phyloP scores from a whole-genome alignment of 352 stramenopile species.

The Globisporangium echinulatum region DNA sequence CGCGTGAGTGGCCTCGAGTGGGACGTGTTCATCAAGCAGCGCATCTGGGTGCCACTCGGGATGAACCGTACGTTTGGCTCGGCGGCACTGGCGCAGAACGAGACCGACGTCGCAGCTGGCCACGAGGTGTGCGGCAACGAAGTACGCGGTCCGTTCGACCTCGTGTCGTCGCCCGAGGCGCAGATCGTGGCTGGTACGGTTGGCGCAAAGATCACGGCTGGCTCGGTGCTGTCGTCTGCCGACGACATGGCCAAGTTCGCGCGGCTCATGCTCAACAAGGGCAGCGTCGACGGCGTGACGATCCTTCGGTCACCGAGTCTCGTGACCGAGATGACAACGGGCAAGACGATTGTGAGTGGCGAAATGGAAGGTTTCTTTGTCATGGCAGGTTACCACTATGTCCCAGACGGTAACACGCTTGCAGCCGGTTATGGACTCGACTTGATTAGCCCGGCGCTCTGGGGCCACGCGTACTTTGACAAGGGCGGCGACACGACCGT shows the following conservation, averaged over 20 bases:
- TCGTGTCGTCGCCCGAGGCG: conserved; percentile 25
- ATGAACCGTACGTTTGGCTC: conserved; percentile 52
- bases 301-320: conserved; percentile 35
- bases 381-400: conserved; percentile 38
- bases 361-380: conserved; percentile 31
- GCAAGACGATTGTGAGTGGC: conserved; percentile 29
- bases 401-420: conserved; percentile 37
- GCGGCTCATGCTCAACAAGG: conserved; percentile 58
- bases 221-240: conserved; percentile 40
- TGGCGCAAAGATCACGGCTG: conserved; percentile 28
- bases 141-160: conserved; percentile 34
- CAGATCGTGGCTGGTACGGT: conserved; percentile 18
- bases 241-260: conserved; percentile 49
- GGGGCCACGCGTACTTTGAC: conserved; percentile 61
- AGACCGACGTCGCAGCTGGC: conserved; percentile 27
- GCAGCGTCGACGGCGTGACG: conserved; percentile 31
- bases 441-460: conserved; percentile 40
- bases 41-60: conserved; percentile 42
- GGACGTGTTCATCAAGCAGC: conserved; percentile 41
- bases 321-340: conserved; percentile 50
- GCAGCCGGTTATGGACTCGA: conserved; percentile 63
- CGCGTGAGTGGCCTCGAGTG: conserved; percentile 39
- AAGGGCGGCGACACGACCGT: conserved; percentile 53
- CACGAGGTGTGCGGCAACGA: conserved; percentile 43
- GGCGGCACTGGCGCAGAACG: conserved; percentile 16